Base-by-base conservation (phyloP, 768 basidiomycete species). In the Sporobolomyces phaffii region DNA sequence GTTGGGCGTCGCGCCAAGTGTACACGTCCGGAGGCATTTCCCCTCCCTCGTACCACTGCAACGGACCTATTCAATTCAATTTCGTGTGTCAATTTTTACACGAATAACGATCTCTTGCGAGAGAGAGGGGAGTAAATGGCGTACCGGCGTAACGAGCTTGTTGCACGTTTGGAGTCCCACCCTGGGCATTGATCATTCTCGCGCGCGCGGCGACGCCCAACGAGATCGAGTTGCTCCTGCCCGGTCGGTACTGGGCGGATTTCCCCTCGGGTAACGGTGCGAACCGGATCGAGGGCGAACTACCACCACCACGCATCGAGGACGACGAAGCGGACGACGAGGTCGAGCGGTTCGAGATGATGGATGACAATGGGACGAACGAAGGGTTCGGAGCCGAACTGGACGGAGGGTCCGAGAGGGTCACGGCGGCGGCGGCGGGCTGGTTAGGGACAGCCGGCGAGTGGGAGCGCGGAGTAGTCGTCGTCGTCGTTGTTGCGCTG, bases 1-100 rank as follows among this genome's bases (percentile, higher is more conserved):
- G 18, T 8, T 49, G 38, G 4, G 45, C 50, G 57, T 72, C 70
- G 17, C 54, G 24, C 53, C 51, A 68, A 13, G 66, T 62, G 60
- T 68, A 72, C n/a, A 68, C 66, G 47, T 65, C 70, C 0, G 36
- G 40, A 24, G 70, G 70, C 26, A 63, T 15, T 2, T 48, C 40
- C 5, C 66, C 70, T 28, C 70, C 65, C 24, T 67, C 62, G 58
- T 71, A 64, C 70, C 70, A 71, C 17, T 57, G 52, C 24, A 63
- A 52, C 43, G 67, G 67, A 24, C 67, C 66, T 68, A 44, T 4
- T 22, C 6, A 28, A 24, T 9, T 18, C n/a, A n/a, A 6, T 10
- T 24, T 22, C 45, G 22, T n/a, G n/a, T n/a, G n/a, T n/a, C n/a
- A n/a, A n/a, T n/a, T n/a, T n/a, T n/a, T n/a, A n/a, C n/a, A n/a